Evolutionary conservation across 2,329 filamentous ascomycete genomes (phyloP).

Genomic region (Fusarium sp.): DNA sequence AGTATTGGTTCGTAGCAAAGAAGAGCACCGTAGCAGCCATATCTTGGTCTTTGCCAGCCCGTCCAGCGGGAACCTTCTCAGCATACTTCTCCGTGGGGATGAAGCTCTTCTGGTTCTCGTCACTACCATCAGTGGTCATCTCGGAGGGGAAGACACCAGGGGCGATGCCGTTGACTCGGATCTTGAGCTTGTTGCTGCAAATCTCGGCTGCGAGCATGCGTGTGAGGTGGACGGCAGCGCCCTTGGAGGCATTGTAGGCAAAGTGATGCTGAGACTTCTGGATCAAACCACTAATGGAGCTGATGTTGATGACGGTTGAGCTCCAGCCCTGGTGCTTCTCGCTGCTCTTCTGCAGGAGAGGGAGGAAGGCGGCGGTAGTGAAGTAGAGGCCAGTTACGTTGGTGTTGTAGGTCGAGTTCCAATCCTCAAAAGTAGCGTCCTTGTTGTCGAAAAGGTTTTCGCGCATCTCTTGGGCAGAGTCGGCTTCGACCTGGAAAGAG

Average conservation of each 20-base stretch:
- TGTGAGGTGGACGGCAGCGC: constrained; percentile 73
- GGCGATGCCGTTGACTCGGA: constrained; percentile 79
- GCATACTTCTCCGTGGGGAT: constrained; percentile 69
- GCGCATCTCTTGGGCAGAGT: constrained; percentile 65
- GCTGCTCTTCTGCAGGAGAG: constrained; percentile 68
- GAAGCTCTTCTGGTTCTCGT: constrained; percentile 68
- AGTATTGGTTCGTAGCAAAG: constrained; percentile 59
- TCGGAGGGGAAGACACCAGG: constrained; percentile 79
- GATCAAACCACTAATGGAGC: constrained; percentile 74
- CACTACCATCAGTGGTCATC: constrained; percentile 71
- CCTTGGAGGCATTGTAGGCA: constrained; percentile 74
- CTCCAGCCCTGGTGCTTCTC: constrained; percentile 63
- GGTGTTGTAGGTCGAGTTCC: constrained; percentile 78
- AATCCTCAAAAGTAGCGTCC: constrained; percentile 71
- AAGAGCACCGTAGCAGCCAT: constrained; percentile 77
- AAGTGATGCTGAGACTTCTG: constrained; percentile 75
- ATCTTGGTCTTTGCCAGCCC: constrained; percentile 78
- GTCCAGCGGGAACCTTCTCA: constrained; percentile 71
- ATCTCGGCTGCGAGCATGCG: constrained; percentile 74
- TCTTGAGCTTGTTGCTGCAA: constrained; percentile 69
- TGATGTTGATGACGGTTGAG: constrained; percentile 75
- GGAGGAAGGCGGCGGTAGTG: constrained; percentile 72
- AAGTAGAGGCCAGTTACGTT: constrained; percentile 81
- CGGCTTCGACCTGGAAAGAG: constrained; percentile 67
- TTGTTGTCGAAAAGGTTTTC: constrained; percentile 77